These are phyloP conservation scores for Passalora sequoiae DNA, from an alignment of 2,329 filamentous ascomycete genomes.

Conservation along the genomic window DNA sequence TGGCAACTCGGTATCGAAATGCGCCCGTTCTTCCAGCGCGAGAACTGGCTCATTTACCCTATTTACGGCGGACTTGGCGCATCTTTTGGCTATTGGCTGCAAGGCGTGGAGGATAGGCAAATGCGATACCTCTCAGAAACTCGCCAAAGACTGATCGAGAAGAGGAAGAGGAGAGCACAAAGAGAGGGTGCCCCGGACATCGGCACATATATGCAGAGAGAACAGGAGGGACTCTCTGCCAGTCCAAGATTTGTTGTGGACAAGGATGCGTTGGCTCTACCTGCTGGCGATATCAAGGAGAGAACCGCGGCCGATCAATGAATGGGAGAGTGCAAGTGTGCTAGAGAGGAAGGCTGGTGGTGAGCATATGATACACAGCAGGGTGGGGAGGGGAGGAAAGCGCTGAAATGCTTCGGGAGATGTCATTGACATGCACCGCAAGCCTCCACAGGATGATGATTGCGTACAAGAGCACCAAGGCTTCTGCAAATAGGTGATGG, in stretches of 20 bases:
- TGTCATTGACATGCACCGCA: not conserved
- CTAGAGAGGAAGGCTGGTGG: not conserved
- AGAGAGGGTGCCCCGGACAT: constrained; percentile 46
- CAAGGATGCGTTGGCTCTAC: constrained; percentile 12
- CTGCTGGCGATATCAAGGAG: constrained; percentile 8
- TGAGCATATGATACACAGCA: not conserved
- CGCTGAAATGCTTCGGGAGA: not conserved
- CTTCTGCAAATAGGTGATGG: too few species aligned
- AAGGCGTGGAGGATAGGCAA: constrained; percentile 82
- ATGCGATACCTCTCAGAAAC: constrained; percentile 69
- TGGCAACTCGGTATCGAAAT: constrained; percentile 99
- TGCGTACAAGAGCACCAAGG: not conserved
- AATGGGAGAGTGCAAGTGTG: constrained; percentile 1
- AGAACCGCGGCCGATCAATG: constrained; percentile 17
- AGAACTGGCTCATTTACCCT: constrained; percentile 86
- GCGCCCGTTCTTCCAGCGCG: constrained; percentile 83
- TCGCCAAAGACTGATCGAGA: constrained; percentile 77
- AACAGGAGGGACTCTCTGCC: constrained; percentile 31
- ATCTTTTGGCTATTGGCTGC: constrained; percentile 95
- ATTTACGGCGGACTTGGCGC: constrained; percentile 79
- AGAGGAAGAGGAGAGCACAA: constrained; percentile 73
- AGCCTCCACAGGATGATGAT: not conserved
- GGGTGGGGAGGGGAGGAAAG: not conserved
- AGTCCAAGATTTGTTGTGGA: constrained; percentile 12
- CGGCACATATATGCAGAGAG: constrained; percentile 30